Conservation (phyloP, 2,329 filamentous ascomycete genomes). For the Fonsecaea pedrosoi region DNA sequence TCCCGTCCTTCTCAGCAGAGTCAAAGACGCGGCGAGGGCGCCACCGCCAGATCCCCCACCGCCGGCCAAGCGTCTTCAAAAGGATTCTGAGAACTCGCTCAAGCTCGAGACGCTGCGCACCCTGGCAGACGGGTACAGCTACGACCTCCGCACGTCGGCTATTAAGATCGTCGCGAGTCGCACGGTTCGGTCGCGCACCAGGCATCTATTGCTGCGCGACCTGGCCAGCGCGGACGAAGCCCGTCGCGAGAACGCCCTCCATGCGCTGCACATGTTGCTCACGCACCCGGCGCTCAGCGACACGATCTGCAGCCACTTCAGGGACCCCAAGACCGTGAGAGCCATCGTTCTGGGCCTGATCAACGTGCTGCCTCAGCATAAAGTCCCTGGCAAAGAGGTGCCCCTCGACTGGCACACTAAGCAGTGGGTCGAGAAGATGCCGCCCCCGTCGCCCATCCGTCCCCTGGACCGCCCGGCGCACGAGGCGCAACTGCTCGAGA, state of each 20-base stretch:
- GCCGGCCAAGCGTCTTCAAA: constrained; percentile 30
- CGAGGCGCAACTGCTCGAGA: constrained; percentile 52
- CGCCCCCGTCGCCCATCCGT: constrained; percentile 35
- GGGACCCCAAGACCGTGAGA: constrained; percentile 42
- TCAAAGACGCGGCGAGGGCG: constrained; percentile 32
- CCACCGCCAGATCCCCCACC: constrained; percentile 27
- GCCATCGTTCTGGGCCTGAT: constrained; percentile 36
- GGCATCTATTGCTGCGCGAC: constrained; percentile 51
- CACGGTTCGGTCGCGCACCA: constrained; percentile 50
- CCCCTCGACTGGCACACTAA: constrained; percentile 33
- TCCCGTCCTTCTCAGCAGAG: constrained; percentile 24
- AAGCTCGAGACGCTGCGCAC: constrained; percentile 68
- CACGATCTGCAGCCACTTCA: constrained; percentile 26
- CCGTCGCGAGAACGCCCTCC: constrained; percentile 51
- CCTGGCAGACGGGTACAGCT: constrained; percentile 73
- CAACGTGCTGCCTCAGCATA: constrained; percentile 37
- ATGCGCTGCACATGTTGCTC: constrained; percentile 53
- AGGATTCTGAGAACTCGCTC: constrained; percentile 35
- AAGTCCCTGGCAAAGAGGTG: not conserved
- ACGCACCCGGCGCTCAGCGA: constrained; percentile 33
- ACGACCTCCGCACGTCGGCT: constrained; percentile 71
- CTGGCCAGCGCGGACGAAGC: constrained; percentile 48
- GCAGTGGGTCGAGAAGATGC: constrained; percentile 38
- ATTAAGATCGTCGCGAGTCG: constrained; percentile 56
- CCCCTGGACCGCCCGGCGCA: constrained; percentile 46